phyloP scores from a whole-genome alignment of 495 filamentous ascomycete genomes.

The Podospora conica region DNA sequence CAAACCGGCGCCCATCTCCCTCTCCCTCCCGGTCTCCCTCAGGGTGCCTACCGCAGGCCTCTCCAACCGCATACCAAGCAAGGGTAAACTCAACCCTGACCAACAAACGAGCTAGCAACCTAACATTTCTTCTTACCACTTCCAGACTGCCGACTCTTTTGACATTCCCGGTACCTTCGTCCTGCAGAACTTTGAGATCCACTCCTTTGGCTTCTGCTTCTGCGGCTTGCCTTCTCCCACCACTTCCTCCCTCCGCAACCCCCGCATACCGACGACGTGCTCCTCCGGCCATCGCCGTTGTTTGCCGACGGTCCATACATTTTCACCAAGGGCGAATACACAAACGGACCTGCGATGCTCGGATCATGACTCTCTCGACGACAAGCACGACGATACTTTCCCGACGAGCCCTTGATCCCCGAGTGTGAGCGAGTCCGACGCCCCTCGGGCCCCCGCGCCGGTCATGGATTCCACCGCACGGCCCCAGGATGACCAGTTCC shows the following conservation, averaged over 20 bases:
- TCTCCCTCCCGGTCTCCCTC: too few relatives aligned
- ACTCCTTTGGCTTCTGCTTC: not conserved
- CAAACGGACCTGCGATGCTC: conserved; percentile 10
- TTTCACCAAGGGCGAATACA: not conserved
- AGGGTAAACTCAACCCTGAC: not conserved
- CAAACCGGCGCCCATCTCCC: not conserved
- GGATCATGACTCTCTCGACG: conserved; percentile 35
- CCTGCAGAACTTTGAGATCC: not conserved
- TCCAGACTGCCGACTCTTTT: not conserved
- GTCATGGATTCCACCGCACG: conserved; percentile 44
- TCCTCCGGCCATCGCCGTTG: not conserved
- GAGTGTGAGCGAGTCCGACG: conserved; percentile 10
- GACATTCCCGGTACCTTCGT: not conserved
- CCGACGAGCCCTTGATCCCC: conserved; percentile 24
- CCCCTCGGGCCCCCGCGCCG: conserved; percentile 15
- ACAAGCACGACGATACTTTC: conserved; percentile 28
- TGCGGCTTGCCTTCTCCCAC: not conserved
- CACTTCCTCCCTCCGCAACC: not conserved
- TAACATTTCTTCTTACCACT: not conserved
- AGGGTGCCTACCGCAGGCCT: not conserved
- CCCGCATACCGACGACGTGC: conserved; percentile 18
- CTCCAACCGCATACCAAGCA: not conserved
- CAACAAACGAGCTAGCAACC: not conserved
- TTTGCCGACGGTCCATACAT: not conserved
- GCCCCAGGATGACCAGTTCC: conserved; percentile 54